Conservation (phyloP, 2,329 filamentous ascomycete genomes). For the Elsinoe ampelina region DNA sequence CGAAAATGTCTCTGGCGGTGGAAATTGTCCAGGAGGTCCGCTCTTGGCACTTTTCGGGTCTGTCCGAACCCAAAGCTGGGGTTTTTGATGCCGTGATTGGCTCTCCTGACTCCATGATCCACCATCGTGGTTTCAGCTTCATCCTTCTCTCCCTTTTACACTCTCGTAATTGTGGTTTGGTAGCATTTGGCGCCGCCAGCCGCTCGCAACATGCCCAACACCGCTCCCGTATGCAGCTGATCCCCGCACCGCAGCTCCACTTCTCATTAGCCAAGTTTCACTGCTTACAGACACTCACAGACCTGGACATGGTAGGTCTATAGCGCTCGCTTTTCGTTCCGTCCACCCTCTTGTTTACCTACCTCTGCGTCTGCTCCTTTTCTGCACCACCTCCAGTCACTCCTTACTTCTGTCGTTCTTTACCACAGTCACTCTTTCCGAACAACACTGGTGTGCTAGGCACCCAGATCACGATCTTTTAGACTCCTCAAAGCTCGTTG, state of each 20-base stretch:
- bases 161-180: not conserved
- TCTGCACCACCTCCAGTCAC: not conserved
- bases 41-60: not conserved
- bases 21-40: constrained; percentile 5
- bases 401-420: not conserved
- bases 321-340: not conserved
- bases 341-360: constrained; percentile 2
- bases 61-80: not conserved
- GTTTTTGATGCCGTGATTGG: not conserved
- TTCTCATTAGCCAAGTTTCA: constrained; percentile 7
- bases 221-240: not conserved
- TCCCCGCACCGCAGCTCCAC: not conserved
- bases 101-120: not conserved
- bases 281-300: not conserved
- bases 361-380: not conserved
- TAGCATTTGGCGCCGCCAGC: constrained; percentile 2
- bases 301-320: not conserved
- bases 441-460: constrained; percentile 5
- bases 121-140: constrained; percentile 2
- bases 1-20: not conserved
- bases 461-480: constrained; percentile 2
- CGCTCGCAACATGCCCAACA: not conserved
- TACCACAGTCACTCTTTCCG: constrained; percentile 1
- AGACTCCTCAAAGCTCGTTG: constrained; percentile 2
- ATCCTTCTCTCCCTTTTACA: constrained; percentile 1